Conservation (phyloP, 148 eudicot species). For the Pharnaceum exiguum region DNA sequence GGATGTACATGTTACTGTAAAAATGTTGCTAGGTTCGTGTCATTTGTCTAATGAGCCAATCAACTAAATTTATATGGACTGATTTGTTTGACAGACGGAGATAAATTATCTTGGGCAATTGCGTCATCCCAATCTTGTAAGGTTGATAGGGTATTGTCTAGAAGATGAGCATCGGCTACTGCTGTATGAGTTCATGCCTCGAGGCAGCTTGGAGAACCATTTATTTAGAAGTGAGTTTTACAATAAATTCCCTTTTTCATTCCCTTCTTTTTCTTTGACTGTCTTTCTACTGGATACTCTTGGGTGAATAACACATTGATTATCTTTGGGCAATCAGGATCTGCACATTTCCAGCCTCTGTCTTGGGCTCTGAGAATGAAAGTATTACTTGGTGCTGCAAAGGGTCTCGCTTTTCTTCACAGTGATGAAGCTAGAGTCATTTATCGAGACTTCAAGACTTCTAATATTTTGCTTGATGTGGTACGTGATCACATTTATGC, state of each 20-base stretch:
- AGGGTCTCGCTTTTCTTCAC: constrained; percentile 31
- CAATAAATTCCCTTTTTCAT: not conserved
- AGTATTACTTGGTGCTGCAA: constrained; percentile 29
- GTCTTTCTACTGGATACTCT: not conserved
- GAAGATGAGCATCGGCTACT: constrained; percentile 33
- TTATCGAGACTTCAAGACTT: constrained; percentile 26
- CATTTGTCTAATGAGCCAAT: not conserved
- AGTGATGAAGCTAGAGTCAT: constrained; percentile 29
- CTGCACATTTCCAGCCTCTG: constrained; percentile 29
- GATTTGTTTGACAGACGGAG: constrained; percentile 20
- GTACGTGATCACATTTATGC: constrained; percentile 9
- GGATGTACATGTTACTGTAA: not conserved
- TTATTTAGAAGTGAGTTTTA: constrained; percentile 25
- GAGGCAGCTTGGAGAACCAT: constrained; percentile 33
- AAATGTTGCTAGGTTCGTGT: not conserved
- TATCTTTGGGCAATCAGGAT: constrained; percentile 16
- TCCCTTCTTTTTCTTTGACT: not conserved
- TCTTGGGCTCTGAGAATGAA: constrained; percentile 27
- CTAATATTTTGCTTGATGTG: constrained; percentile 31
- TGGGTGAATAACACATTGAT: not conserved
- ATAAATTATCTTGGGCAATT: constrained; percentile 29
- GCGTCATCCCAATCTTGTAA: constrained; percentile 28
- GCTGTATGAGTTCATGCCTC: constrained; percentile 33
- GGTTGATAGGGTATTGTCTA: constrained; percentile 28
- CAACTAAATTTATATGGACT: not conserved